Conservation (phyloP, 1,139 yeast species). For the Hemisphaericaspora subhashii region DNA sequence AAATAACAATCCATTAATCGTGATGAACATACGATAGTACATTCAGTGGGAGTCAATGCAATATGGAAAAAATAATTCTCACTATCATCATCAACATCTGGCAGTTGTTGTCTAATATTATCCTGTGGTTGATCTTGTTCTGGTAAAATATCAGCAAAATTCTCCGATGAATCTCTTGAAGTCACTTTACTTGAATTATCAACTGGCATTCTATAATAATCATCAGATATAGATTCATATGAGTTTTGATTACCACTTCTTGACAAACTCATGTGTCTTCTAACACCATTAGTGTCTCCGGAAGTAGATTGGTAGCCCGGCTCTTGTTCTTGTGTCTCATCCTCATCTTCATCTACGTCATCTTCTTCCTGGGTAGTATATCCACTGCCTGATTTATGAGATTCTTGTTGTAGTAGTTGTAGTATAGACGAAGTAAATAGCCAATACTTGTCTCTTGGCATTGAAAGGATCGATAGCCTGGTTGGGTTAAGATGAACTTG, state of each 20-base stretch:
- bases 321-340: too few species aligned
- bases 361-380: slow-evolving; percentile 16
- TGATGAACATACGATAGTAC: slow-evolving; percentile 53
- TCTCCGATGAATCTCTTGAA: slow-evolving; percentile 8
- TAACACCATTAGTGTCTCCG: not conserved
- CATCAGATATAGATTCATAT: slow-evolving; percentile 15
- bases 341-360: slow-evolving; percentile 19
- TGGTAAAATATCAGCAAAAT: slow-evolving; percentile 10
- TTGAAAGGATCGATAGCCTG: slow-evolving; percentile 45
- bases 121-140: slow-evolving; percentile 4
- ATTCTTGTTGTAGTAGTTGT: slow-evolving; percentile 34
- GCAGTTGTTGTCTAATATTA: not conserved
- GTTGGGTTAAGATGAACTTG: slow-evolving; percentile 49
- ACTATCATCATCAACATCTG: slow-evolving; percentile 23
- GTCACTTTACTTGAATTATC: slow-evolving; percentile 25
- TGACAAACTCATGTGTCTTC: not conserved
- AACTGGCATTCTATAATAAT: slow-evolving; percentile 12
- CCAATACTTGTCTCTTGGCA: slow-evolving; percentile 52
- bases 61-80: slow-evolving; percentile 47
- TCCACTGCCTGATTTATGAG: slow-evolving; percentile 14
- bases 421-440: slow-evolving; percentile 48
- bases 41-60: slow-evolving; percentile 56
- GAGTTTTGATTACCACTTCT: slow-evolving; percentile 5
- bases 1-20: slow-evolving; percentile 37
- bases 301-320: too few species aligned